Base-by-base conservation (phyloP, 2,329 filamentous ascomycete species). In the Pyricularia grisea region DNA sequence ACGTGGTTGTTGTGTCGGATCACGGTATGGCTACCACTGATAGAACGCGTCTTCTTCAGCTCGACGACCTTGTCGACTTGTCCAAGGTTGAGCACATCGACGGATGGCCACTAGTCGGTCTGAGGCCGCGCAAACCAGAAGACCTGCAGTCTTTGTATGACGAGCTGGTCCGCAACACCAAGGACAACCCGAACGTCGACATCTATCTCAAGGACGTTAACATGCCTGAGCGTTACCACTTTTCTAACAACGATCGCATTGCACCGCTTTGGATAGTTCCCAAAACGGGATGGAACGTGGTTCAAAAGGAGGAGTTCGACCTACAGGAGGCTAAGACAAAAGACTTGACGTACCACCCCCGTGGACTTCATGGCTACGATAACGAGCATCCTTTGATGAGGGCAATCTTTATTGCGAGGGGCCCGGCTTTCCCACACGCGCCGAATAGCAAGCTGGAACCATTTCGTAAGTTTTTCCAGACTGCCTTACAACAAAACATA, bases 1-100 rank as follows among this genome's bases (percentile, higher is more conserved):
- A 99, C 73, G 86, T 99, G 9, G 89, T 99, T 42, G 85, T 99
- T n/a, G 94, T 99, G 2, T 97, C 93, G 0, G 95, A 99, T 77
- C 95, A 99, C 77, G 95, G 95, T 67, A 99, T 99, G 95, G 95
- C 95, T 1, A 97, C 93, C 0, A 98, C 95, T 0, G 92, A 94
- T 70, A 87, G 86, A 0, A 84, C 88, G 23, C 87, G 95, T 12
- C 82, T 98, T 65, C 85, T 98, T 30, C 95, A 98, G 78, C 83
- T 98, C 2, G 95, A 99, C 72, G 93, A 97, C 75, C 80, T 98
- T 4, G 84, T 98, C 65, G 92, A 97, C 76, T 84, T 91, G 6
- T 81, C 81, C 66, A 85, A 93, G 73, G 89, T 98, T 64, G 90
- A 91, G 70, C 93, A 95, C 76, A 90, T 88, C 30, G 95, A 99